These are phyloP conservation scores for Microbotryum scabiosae DNA, from an alignment of 1,284 basidiomycete genomes.

Conservation along the genomic window DNA sequence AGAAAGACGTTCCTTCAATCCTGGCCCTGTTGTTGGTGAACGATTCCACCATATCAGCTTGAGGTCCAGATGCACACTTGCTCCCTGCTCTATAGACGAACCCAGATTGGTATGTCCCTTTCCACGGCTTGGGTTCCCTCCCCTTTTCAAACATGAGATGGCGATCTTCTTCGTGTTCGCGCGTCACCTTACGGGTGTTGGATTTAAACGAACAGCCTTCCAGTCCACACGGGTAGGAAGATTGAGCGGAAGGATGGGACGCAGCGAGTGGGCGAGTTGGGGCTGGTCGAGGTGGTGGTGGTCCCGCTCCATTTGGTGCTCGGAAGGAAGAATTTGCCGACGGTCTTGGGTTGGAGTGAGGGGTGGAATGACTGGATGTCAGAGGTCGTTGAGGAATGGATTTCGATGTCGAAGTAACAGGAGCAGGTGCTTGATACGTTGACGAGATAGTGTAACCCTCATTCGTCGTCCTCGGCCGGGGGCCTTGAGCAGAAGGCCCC, in stretches of 20 bases:
- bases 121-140: conserved; percentile 26
- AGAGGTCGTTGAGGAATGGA: background rate
- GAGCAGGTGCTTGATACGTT: conserved; percentile 41
- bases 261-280: background rate
- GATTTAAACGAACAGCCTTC: conserved; percentile 57
- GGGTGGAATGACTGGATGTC: background rate
- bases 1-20: conserved; percentile 70
- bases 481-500: conserved; percentile 34
- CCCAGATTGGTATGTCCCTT: conserved; percentile 12
- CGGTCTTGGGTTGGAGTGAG: background rate
- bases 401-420: conserved; percentile 21
- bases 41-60: background rate
- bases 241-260: background rate
- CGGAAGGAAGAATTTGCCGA: background rate
- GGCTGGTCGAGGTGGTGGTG: background rate
- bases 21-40: conserved; percentile 8
- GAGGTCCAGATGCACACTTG: no score
- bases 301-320: background rate
- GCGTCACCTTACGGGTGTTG: conserved; percentile 64
- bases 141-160: conserved; percentile 73
- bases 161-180: conserved; percentile 80
- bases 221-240: conserved; percentile 51
- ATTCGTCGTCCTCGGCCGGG: conserved; percentile 42
- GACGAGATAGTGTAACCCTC: conserved; percentile 53
- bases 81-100: background rate